These are phyloP conservation scores for Brassica hybrid DNA, from an alignment of 441 rosid genomes.

Conservation along the genomic window DNA sequence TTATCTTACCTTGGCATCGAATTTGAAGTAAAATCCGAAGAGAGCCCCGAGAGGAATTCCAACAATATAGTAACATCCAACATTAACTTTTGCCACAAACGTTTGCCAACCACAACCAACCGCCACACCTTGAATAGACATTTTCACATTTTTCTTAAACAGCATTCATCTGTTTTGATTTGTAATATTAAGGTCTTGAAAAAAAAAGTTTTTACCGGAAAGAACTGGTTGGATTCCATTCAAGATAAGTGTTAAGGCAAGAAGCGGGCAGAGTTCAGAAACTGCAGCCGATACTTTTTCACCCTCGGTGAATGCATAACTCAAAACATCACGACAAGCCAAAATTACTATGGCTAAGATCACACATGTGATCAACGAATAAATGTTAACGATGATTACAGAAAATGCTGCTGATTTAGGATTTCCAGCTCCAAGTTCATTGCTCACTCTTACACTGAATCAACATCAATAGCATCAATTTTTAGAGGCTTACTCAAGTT, in stretches of 20 bases:
- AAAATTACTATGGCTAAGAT: slow-evolving; percentile 41
- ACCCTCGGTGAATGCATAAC: slow-evolving; percentile 63
- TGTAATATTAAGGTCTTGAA: neutral
- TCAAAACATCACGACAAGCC: slow-evolving; percentile 47
- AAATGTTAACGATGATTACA: slow-evolving; percentile 47
- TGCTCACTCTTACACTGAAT: slow-evolving; percentile 37
- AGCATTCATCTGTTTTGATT: neutral
- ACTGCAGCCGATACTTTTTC: slow-evolving; percentile 58
- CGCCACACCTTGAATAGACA: no score
- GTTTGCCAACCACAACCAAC: no score
- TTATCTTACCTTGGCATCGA: slow-evolving; percentile 61
- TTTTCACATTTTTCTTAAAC: no score
- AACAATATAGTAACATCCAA: slow-evolving; percentile 46
- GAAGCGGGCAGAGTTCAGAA: slow-evolving; percentile 65
- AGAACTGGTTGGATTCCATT: slow-evolving; percentile 69
- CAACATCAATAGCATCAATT: neutral
- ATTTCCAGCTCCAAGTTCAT: slow-evolving; percentile 69
- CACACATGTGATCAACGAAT: slow-evolving; percentile 48
- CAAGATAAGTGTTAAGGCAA: slow-evolving; percentile 56
- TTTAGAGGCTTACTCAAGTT: neutral
- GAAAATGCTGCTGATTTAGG: slow-evolving; percentile 67
- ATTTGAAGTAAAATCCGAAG: slow-evolving; percentile 58
- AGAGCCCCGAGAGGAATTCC: slow-evolving; percentile 64
- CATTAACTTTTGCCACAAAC: no score
- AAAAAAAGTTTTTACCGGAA: slow-evolving; percentile 43